Evolutionary conservation across 257 asterid genomes (phyloP).

Genomic region (Fraxinus americana): DNA sequence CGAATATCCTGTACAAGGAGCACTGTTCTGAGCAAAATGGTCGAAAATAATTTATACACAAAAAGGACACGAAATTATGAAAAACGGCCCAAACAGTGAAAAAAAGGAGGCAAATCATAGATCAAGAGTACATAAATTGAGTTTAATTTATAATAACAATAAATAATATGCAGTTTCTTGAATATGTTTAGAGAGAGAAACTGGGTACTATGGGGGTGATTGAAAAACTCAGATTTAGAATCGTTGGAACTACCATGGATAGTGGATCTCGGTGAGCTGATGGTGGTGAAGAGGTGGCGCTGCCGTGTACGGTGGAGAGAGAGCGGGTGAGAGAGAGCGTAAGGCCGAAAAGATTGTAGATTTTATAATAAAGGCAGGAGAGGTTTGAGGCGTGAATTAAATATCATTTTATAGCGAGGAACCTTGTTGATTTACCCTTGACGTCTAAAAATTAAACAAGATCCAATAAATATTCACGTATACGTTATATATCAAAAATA

Average conservation of each 20-base stretch:
- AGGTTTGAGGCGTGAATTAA: neutral
- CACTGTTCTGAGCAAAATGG: too few relatives aligned
- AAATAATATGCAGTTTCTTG: conserved; percentile 7
- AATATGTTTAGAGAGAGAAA: conserved; percentile 7
- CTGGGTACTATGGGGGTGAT: conserved; percentile 4
- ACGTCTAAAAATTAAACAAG: neutral
- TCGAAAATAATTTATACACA: too few relatives aligned
- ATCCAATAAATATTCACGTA: too few relatives aligned
- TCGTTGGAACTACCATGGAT: conserved; percentile 5
- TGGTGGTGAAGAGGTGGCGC: conserved; percentile 27
- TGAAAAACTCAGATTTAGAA: neutral
- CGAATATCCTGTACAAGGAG: too few relatives aligned
- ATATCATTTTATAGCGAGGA: conserved; percentile 3
- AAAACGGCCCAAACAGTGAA: conserved; percentile 7
- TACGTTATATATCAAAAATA: too few relatives aligned
- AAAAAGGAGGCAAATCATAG: neutral
- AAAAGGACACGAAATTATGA: too few relatives aligned
- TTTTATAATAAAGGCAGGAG: conserved; percentile 1
- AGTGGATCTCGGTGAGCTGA: conserved; percentile 32
- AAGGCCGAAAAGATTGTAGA: neutral
- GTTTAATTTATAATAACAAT: neutral
- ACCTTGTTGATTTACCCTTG: neutral
- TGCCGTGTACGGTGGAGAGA: conserved; percentile 31
- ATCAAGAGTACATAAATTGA: conserved; percentile 6
- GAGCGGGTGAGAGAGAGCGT: conserved; percentile 9